A percentile compares a stretch with the other conserved stretches of the same genome.
phyloP scores from a whole-genome alignment of 371 early-diverging fungal species.

The Zancudomyces culisetae region DNA sequence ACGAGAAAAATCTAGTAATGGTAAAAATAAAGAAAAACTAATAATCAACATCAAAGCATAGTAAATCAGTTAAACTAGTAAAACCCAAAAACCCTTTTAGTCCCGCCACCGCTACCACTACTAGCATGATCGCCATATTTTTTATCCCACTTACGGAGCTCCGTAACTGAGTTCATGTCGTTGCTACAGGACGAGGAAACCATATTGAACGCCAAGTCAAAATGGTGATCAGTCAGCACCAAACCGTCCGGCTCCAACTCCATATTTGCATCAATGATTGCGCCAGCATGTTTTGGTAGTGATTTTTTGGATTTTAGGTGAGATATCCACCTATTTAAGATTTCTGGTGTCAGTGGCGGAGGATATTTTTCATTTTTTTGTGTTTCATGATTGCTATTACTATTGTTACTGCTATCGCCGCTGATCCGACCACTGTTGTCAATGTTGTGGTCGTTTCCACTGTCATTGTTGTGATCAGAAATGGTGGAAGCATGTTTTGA shows the following conservation, averaged over 20 bases:
- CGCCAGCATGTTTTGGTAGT: neutral
- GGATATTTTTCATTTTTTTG: too few relatives aligned
- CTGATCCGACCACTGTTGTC: constrained; percentile 6
- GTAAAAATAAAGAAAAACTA: too few relatives aligned
- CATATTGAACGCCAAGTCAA: constrained; percentile 58
- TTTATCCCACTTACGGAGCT: constrained; percentile 74
- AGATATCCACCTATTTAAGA: neutral
- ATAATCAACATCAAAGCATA: too few relatives aligned
- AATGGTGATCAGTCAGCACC: constrained; percentile 35
- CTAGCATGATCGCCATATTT: constrained; percentile 70
- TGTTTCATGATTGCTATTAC: neutral
- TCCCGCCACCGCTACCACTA: too few relatives aligned
- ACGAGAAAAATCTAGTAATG: too few relatives aligned
- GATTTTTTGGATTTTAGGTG: neutral
- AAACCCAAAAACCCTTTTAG: too few relatives aligned
- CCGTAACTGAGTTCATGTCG: constrained; percentile 62
- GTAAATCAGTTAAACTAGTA: too few relatives aligned
- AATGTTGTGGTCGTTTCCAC: neutral
- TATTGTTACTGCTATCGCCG: constrained; percentile 6
- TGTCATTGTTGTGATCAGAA: neutral
- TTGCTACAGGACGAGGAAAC: constrained; percentile 71
- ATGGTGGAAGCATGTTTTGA: constrained; percentile 17
- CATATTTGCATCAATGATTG: neutral
- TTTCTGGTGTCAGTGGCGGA: neutral
- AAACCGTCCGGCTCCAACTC: constrained; percentile 4